Percentiles rank a stretch among this genome's conserved stretches.
phyloP scores from a whole-genome alignment of 371 early-diverging fungal species.

The Encephalitozoon hellem region DNA sequence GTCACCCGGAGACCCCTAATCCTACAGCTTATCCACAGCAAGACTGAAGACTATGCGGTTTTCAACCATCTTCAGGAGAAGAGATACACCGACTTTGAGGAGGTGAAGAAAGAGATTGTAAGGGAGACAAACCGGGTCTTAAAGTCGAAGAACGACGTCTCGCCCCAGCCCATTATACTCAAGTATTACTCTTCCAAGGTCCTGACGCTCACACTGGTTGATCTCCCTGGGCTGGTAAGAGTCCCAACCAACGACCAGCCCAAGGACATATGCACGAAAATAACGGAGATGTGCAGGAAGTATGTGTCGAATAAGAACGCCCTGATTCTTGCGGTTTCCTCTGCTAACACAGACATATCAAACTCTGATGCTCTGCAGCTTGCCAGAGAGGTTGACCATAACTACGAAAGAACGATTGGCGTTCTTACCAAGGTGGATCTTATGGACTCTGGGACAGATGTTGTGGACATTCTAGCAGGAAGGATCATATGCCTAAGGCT shows the following conservation, averaged over 20 bases:
- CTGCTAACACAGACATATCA: conserved; percentile 77
- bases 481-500: conserved; percentile 81
- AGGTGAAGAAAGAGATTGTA: conserved; percentile 75
- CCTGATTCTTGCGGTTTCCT: conserved; percentile 89
- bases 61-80: conserved; percentile 57
- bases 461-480: conserved; percentile 89
- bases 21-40: conserved; percentile 66
- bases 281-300: conserved; percentile 87
- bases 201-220: conserved; percentile 77
- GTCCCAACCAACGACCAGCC: conserved; percentile 70
- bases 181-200: conserved; percentile 73
- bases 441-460: conserved; percentile 96
- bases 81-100: conserved; percentile 70
- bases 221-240: conserved; percentile 76
- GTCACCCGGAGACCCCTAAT: conserved; percentile 83
- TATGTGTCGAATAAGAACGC: conserved; percentile 78
- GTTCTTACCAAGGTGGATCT: conserved; percentile 83
- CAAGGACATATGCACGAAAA: conserved; percentile 75
- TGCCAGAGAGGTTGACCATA: conserved; percentile 78
- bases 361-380: conserved; percentile 82
- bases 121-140: conserved; percentile 74
- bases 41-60: conserved; percentile 2
- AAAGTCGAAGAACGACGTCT: conserved; percentile 68
- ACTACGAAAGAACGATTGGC: conserved; percentile 72
- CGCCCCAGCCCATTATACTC: conserved; percentile 69